Percentiles rank a stretch among this genome's conserved stretches.
Conservation (phyloP, 345 rosid genomes). For the Laguncularia racemosa region DNA sequence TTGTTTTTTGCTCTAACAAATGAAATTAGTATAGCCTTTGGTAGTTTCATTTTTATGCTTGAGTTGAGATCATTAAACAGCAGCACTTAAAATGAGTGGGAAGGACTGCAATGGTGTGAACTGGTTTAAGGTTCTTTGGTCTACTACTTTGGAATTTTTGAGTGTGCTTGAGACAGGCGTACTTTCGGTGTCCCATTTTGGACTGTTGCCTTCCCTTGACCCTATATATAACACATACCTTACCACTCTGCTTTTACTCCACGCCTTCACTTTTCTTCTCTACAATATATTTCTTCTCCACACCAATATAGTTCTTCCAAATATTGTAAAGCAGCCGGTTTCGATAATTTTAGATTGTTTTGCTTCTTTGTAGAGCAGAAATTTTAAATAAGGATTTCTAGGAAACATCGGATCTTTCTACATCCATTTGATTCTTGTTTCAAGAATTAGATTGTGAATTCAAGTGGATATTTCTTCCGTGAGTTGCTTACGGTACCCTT, state of each 20-base stretch:
- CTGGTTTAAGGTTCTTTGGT: slow-evolving; percentile 28
- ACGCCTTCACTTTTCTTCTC: slow-evolving; percentile 2
- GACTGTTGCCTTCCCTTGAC: slow-evolving; percentile 4
- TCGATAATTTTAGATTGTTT: too few species aligned
- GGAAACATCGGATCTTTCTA: too few species aligned
- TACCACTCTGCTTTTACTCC: slow-evolving; percentile 27
- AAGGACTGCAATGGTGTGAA: slow-evolving; percentile 40
- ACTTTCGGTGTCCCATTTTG: slow-evolving; percentile 58
- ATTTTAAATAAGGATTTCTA: too few species aligned
- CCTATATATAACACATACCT: slow-evolving; percentile 21
- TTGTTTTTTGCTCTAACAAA: neutral
- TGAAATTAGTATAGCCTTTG: neutral
- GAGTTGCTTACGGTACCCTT: slow-evolving; percentile 1
- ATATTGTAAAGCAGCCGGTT: too few species aligned
- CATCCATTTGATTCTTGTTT: neutral
- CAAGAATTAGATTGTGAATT: neutral
- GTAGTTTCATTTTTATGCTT: neutral
- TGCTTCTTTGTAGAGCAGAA: too few species aligned
- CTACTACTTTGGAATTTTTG: slow-evolving; percentile 53
- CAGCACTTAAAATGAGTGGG: slow-evolving; percentile 25
- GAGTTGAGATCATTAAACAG: too few species aligned
- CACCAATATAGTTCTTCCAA: too few species aligned
- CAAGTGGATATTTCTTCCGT: slow-evolving; percentile 14
- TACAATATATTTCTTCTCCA: neutral
- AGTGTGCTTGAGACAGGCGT: slow-evolving; percentile 36